Percentiles rank a stretch among this genome's conserved stretches.
Evolutionary conservation across 768 basidiomycete species (phyloP).

Genomic region (Serendipita vermifera): DNA sequence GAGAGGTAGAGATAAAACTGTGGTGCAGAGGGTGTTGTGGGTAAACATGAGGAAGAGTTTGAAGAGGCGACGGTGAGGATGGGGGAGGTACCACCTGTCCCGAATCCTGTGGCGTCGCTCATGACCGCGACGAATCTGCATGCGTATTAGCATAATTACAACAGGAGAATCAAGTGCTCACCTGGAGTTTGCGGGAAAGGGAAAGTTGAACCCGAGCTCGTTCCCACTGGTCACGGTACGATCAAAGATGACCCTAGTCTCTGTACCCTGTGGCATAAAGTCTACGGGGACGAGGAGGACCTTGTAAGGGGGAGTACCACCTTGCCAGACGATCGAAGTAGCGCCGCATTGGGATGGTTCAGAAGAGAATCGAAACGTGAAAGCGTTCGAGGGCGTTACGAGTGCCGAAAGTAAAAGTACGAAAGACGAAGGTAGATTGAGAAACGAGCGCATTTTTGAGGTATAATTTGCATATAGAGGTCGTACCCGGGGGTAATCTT

Average conservation of each 20-base stretch:
- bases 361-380: constrained; percentile 31
- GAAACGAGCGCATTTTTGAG: background rate
- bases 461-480: background rate
- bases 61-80: constrained; percentile 20
- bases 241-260: constrained; percentile 49
- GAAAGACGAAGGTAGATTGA: background rate
- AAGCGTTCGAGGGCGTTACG: constrained; percentile 19
- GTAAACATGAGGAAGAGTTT: constrained; percentile 25
- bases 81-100: constrained; percentile 14
- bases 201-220: constrained; percentile 10
- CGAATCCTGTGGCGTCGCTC: constrained; percentile 14
- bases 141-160: background rate
- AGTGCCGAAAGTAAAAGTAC: background rate
- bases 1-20: constrained; percentile 13
- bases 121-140: constrained; percentile 61
- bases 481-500: no score
- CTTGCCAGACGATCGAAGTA: constrained; percentile 48
- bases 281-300: constrained; percentile 58
- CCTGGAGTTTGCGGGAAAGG: constrained; percentile 25
- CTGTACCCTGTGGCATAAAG: constrained; percentile 22
- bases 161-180: background rate
- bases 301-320: constrained; percentile 53
- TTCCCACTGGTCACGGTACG: constrained; percentile 35
- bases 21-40: constrained; percentile 10
- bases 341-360: constrained; percentile 54